A percentile compares a stretch with the other conserved stretches of the same genome.
These are phyloP conservation scores for Infundibulicybe gibba DNA, from an alignment of 768 basidiomycete species.

Conservation along the genomic window DNA sequence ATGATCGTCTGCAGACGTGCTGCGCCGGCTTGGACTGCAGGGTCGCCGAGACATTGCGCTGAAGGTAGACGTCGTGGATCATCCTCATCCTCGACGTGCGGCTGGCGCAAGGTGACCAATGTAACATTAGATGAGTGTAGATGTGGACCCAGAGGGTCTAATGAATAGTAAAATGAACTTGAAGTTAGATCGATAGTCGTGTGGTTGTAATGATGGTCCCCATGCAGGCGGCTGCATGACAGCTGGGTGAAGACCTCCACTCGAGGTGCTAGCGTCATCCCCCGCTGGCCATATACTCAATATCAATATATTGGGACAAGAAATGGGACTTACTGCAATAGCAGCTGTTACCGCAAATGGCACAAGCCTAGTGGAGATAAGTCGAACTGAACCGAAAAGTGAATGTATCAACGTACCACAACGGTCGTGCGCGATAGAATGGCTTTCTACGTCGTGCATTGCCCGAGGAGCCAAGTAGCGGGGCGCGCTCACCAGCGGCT, in stretches of 20 bases:
- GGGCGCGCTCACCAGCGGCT: slow-evolving; percentile 14
- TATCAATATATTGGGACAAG: slow-evolving; percentile 6
- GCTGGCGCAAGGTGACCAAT: neutral
- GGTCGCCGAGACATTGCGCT: slow-evolving; percentile 32
- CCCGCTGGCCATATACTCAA: slow-evolving; percentile 47
- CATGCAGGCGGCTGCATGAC: slow-evolving; percentile 57
- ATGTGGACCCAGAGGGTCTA: slow-evolving; percentile 29
- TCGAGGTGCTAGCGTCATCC: slow-evolving; percentile 79
- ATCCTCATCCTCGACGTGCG: slow-evolving; percentile 24
- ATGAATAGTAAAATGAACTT: slow-evolving; percentile 19
- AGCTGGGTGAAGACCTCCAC: slow-evolving; percentile 80
- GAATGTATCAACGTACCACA: slow-evolving; percentile 35
- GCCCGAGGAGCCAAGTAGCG: slow-evolving; percentile 11
- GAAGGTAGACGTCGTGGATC: slow-evolving; percentile 36
- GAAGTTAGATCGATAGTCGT: slow-evolving; percentile 15
- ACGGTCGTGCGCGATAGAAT: slow-evolving; percentile 47
- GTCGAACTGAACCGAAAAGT: neutral
- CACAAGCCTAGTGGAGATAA: slow-evolving; percentile 53
- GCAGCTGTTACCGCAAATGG: slow-evolving; percentile 70
- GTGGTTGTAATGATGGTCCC: slow-evolving; percentile 39
- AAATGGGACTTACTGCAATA: slow-evolving; percentile 51
- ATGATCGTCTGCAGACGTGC: slow-evolving; percentile 73
- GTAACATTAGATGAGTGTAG: slow-evolving; percentile 12
- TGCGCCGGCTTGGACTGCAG: slow-evolving; percentile 67
- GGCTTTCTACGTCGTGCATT: slow-evolving; percentile 33